These are phyloP conservation scores for Cardamine occulta DNA, from an alignment of 345 rosid species.

Conservation along the genomic window DNA sequence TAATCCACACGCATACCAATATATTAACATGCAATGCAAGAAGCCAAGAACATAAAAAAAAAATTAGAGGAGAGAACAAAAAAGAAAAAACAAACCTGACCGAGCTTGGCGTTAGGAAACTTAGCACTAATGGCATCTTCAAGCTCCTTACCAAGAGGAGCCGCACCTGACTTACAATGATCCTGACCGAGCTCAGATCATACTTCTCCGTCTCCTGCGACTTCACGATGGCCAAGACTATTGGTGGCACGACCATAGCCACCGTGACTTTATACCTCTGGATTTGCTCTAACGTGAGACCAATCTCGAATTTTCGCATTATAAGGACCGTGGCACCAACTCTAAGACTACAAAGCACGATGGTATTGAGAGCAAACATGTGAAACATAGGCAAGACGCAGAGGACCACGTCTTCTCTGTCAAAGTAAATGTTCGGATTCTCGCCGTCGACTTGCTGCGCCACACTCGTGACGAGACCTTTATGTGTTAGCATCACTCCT, in stretches of 20 bases:
- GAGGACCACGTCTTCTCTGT: slow-evolving; percentile 63
- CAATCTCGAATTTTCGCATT: slow-evolving; percentile 74
- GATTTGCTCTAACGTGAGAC: slow-evolving; percentile 50
- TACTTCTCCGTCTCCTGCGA: slow-evolving; percentile 56
- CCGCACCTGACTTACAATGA: slow-evolving; percentile 72
- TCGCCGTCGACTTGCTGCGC: slow-evolving; percentile 92
- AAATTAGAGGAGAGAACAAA: neutral
- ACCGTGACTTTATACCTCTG: slow-evolving; percentile 63
- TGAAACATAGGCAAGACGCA: slow-evolving; percentile 79
- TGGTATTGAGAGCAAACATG: slow-evolving; percentile 63
- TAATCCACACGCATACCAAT: neutral
- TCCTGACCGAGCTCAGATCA: slow-evolving; percentile 68
- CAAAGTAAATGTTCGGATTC: slow-evolving; percentile 71
- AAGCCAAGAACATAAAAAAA: neutral
- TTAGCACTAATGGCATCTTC: slow-evolving; percentile 68
- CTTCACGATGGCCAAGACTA: slow-evolving; percentile 64
- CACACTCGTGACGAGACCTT: slow-evolving; percentile 68
- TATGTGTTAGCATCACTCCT: slow-evolving; percentile 89
- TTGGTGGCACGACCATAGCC: slow-evolving; percentile 77
- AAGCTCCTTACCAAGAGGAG: slow-evolving; percentile 85
- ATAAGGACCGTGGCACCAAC: slow-evolving; percentile 74
- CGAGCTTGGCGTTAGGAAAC: slow-evolving; percentile 70
- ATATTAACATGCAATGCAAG: neutral
- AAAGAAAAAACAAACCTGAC: slow-evolving; percentile 62
- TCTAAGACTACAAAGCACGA: slow-evolving; percentile 70